A percentile compares a stretch with the other conserved stretches of the same genome.
phyloP scores from a whole-genome alignment of 768 basidiomycete species.

The Trametes cinnabarina region DNA sequence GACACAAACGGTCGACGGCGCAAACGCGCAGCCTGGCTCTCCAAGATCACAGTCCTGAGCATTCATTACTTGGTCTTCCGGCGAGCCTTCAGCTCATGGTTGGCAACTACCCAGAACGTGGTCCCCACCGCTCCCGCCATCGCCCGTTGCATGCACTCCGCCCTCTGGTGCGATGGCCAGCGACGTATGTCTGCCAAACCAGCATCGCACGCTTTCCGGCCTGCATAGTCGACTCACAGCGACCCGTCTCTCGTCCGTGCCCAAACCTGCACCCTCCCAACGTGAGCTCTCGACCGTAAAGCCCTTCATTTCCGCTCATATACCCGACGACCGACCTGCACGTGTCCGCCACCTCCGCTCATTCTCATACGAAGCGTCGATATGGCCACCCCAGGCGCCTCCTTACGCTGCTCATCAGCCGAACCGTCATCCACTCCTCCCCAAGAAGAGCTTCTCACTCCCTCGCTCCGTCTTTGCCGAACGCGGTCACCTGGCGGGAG shows the following conservation, averaged over 20 bases:
- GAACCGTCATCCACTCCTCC: conserved; percentile 1
- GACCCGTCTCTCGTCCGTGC: not conserved
- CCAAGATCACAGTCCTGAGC: too few relatives aligned
- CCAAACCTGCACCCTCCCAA: not conserved
- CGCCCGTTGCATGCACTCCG: not conserved
- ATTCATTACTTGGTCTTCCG: too few relatives aligned
- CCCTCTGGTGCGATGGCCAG: too few relatives aligned
- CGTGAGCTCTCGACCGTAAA: conserved; percentile 7
- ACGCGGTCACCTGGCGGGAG: not conserved
- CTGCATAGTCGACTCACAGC: not conserved
- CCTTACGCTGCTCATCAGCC: conserved; percentile 1
- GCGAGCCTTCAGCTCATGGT: too few relatives aligned
- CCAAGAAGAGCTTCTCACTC: not conserved
- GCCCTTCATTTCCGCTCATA: conserved; percentile 11
- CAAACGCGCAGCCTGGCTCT: too few relatives aligned
- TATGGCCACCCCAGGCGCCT: conserved; percentile 3
- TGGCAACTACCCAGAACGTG: too few relatives aligned
- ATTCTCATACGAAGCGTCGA: conserved; percentile 11
- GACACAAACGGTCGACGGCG: too few relatives aligned
- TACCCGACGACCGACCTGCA: conserved; percentile 6
- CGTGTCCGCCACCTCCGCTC: conserved; percentile 10
- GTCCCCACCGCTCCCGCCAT: too few relatives aligned
- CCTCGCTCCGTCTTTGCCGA: conserved; percentile 9
- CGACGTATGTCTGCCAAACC: not conserved
- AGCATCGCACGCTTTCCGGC: not conserved